A percentile compares a stretch with the other conserved stretches of the same genome.
Evolutionary conservation across 768 basidiomycete species (phyloP).

Genomic region (Tricholoma flavovirens): DNA sequence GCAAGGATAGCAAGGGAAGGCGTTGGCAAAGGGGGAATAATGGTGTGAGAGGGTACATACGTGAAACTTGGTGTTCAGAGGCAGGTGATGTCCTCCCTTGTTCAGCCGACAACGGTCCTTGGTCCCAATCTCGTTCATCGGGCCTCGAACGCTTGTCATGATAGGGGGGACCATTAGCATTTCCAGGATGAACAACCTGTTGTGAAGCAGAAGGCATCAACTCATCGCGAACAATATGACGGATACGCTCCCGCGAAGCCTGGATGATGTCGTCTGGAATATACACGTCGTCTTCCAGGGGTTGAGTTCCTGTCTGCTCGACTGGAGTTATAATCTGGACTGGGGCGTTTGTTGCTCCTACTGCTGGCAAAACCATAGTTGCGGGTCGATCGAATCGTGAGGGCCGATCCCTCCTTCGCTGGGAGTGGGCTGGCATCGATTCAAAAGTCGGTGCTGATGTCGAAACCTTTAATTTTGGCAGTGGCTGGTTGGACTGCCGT

Average conservation of each 20-base stretch:
- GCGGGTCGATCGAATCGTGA: constrained; percentile 23
- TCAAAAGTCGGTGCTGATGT: constrained; percentile 1
- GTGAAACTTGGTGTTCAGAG: constrained; percentile 17
- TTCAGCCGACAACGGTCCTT: constrained; percentile 5
- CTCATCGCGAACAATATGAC: constrained; percentile 7
- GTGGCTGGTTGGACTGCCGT: constrained; percentile 4
- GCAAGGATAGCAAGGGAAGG: constrained; percentile 1
- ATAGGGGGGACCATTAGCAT: constrained; percentile 1
- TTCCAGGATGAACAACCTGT: constrained; percentile 5
- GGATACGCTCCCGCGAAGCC: constrained; percentile 8
- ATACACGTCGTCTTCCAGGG: constrained; percentile 19
- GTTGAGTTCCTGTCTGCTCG: background rate
- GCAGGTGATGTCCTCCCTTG: constrained; percentile 8
- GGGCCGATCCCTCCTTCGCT: constrained; percentile 14
- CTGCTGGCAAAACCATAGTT: constrained; percentile 1
- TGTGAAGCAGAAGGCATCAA: constrained; percentile 8
- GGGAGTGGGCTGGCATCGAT: constrained; percentile 5
- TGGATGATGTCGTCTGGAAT: constrained; percentile 17
- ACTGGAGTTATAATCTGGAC: background rate
- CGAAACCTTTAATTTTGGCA: background rate
- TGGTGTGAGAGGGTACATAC: constrained; percentile 26
- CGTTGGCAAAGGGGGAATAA: constrained; percentile 15
- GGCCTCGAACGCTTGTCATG: constrained; percentile 5
- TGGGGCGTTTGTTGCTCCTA: background rate
- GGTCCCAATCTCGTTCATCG: constrained; percentile 14